These are phyloP conservation scores for Zasmidium angulare DNA, from an alignment of 2,329 filamentous ascomycete species.

Conservation along the genomic window DNA sequence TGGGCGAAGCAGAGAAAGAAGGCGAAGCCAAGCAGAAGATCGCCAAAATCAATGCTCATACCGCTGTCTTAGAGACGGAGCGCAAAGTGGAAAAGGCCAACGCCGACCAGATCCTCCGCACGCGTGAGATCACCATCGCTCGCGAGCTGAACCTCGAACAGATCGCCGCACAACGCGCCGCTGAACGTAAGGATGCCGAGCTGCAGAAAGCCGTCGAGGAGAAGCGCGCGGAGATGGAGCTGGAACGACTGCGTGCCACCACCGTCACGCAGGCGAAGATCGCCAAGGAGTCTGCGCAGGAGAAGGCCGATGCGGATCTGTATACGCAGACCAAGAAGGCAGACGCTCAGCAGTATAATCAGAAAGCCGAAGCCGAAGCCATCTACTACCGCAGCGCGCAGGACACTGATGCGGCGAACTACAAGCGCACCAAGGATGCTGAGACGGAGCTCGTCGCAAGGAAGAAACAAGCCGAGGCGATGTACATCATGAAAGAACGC, in stretches of 20 bases:
- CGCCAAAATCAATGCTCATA: conserved; percentile 83
- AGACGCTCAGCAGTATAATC: conserved; percentile 55
- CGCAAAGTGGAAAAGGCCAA: conserved; percentile 75
- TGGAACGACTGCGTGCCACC: conserved; percentile 74
- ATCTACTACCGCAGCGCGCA: conserved; percentile 42
- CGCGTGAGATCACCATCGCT: conserved; percentile 69
- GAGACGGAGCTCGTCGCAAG: conserved; percentile 26
- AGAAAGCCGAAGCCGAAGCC: conserved; percentile 61
- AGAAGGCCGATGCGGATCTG: conserved; percentile 55
- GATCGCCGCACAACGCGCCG: conserved; percentile 70
- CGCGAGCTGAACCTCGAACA: conserved; percentile 74
- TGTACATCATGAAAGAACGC: conserved; percentile 42
- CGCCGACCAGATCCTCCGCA: conserved; percentile 74
- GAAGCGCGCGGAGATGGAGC: conserved; percentile 74
- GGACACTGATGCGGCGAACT: conserved; percentile 45
- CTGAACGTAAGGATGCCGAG: conserved; percentile 76
- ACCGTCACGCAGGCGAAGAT: conserved; percentile 79
- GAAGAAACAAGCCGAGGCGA: conserved; percentile 36
- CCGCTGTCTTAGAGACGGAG: conserved; percentile 80
- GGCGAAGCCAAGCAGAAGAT: conserved; percentile 83
- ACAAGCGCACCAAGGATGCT: conserved; percentile 32
- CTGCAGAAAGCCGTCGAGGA: conserved; percentile 75
- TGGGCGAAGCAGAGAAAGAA: conserved; percentile 74
- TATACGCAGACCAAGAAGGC: conserved; percentile 55
- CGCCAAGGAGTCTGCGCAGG: conserved; percentile 40